These are phyloP conservation scores for Fusarium compactum DNA, from an alignment of 2,329 filamentous ascomycete genomes.

Conservation along the genomic window DNA sequence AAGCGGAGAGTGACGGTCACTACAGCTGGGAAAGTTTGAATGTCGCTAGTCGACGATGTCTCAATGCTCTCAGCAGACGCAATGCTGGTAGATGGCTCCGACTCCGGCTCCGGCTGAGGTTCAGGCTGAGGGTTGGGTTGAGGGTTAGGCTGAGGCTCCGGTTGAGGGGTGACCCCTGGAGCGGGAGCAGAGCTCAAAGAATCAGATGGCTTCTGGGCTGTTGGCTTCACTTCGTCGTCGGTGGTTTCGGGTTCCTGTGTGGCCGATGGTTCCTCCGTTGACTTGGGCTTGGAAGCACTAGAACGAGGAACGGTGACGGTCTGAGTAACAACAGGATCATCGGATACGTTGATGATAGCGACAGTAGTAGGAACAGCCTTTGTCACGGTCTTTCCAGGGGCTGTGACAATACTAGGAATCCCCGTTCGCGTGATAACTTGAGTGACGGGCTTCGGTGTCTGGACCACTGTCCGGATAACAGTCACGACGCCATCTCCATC, in stretches of 20 bases:
- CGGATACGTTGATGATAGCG: slow-evolving; percentile 49
- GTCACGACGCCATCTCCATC: slow-evolving; percentile 47
- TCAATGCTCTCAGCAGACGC: neutral
- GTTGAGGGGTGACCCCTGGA: slow-evolving; percentile 17
- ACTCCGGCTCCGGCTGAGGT: slow-evolving; percentile 19
- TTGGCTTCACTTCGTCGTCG: neutral
- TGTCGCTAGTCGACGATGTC: neutral
- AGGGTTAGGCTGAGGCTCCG: slow-evolving; percentile 11
- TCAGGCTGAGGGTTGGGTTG: slow-evolving; percentile 13
- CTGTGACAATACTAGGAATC: slow-evolving; percentile 47
- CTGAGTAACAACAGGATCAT: slow-evolving; percentile 37
- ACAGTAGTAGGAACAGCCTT: slow-evolving; percentile 49
- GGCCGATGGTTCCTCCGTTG: slow-evolving; percentile 8
- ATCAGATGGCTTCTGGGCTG: slow-evolving; percentile 4
- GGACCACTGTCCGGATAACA: slow-evolving; percentile 51
- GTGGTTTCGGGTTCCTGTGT: slow-evolving; percentile 6
- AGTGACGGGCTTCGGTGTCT: slow-evolving; percentile 46
- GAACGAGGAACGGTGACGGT: slow-evolving; percentile 46
- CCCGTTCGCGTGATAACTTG: slow-evolving; percentile 47
- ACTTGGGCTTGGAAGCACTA: slow-evolving; percentile 18
- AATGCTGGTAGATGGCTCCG: slow-evolving; percentile 15
- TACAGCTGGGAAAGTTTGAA: neutral
- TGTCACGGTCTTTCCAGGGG: slow-evolving; percentile 44
- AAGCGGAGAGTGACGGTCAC: slow-evolving; percentile 17
- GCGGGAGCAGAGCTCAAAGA: slow-evolving; percentile 14